Conservation (phyloP, 192 early-diverging fungal genomes). For the Cetraspora pellucida region DNA sequence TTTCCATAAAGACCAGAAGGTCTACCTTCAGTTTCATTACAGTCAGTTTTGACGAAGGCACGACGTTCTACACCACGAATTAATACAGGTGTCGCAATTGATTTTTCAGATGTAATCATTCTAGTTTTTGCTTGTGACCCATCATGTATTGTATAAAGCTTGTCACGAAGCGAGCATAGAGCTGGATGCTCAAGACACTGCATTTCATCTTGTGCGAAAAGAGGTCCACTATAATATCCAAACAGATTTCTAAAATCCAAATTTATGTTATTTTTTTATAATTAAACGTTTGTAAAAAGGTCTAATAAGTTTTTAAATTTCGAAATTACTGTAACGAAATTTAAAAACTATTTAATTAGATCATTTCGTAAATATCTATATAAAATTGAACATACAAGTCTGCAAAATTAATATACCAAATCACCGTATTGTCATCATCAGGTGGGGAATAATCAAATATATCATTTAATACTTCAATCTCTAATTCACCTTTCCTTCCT, state of each 20-base stretch:
- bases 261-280: no score
- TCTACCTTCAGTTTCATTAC: constrained; percentile 5
- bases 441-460: constrained; percentile 26
- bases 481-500: background rate
- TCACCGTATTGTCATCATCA: constrained; percentile 9
- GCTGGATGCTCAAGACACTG: constrained; percentile 31
- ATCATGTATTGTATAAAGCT: background rate
- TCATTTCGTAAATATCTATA: no score
- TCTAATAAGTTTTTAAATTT: no score
- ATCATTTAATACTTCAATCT: constrained; percentile 1
- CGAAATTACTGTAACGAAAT: no score
- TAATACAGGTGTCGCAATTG: constrained; percentile 27
- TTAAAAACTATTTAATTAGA: no score
- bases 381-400: background rate
- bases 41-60: constrained; percentile 3
- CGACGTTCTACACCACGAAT: constrained; percentile 29
- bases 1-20: constrained; percentile 27
- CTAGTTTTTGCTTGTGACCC: constrained; percentile 1
- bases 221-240: constrained; percentile 24
- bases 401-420: constrained; percentile 32
- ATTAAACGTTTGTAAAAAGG: no score
- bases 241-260: background rate
- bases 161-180: constrained; percentile 20
- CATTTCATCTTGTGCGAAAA: constrained; percentile 29
- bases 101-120: background rate